phyloP scores from a whole-genome alignment of 2,329 filamentous ascomycete genomes.

The Sarocladium strictum region DNA sequence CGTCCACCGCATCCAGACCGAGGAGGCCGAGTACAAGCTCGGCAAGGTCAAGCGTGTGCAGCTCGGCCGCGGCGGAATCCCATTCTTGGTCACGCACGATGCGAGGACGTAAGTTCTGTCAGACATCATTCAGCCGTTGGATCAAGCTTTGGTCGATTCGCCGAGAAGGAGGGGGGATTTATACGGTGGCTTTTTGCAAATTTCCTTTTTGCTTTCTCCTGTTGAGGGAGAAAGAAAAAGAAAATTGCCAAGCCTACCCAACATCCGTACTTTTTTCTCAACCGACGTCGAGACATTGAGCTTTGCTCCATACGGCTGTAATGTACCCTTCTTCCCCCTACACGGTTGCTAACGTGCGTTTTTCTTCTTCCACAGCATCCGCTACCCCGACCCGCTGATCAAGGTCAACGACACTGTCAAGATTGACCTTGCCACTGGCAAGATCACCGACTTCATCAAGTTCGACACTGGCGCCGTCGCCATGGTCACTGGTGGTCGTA shows the following conservation, averaged over 20 bases:
- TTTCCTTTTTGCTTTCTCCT: not conserved
- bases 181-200: not conserved
- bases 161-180: constrained; percentile 12
- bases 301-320: constrained; percentile 44
- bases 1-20: constrained; percentile 96
- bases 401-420: constrained; percentile 99
- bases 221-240: not conserved
- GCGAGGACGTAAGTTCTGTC: constrained; percentile 99
- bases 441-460: constrained; percentile 96
- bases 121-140: constrained; percentile 99
- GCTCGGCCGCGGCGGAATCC: constrained; percentile 98
- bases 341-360: constrained; percentile 30
- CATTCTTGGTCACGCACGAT: constrained; percentile 99
- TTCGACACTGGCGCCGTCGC: constrained; percentile 98
- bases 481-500: constrained; percentile 99
- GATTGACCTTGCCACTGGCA: constrained; percentile 94
- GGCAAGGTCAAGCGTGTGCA: constrained; percentile 99
- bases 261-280: constrained; percentile 3
- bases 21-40: constrained; percentile 99
- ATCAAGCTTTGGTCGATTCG: constrained; percentile 89
- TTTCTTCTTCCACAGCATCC: constrained; percentile 62
- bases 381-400: constrained; percentile 96
- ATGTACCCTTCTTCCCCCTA: constrained; percentile 34
- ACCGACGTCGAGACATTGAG: constrained; percentile 14
- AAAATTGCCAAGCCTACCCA: not conserved